Conservation (phyloP, 75 land plant species). For the Pseudotsuga menziesii region DNA sequence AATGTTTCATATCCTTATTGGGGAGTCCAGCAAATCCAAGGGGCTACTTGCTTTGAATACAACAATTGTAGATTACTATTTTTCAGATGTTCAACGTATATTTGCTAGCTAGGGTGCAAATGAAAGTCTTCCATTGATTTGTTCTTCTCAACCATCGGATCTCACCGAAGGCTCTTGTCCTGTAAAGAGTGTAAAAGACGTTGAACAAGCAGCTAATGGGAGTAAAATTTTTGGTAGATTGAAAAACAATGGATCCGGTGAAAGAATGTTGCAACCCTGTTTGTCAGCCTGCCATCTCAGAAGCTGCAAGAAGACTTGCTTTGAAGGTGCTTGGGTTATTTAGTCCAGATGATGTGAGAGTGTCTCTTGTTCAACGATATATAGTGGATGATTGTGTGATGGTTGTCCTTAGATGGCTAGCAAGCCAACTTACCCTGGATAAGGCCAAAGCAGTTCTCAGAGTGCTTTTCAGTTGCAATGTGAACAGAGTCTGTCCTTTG, state of each 20-base stretch:
- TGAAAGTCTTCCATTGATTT: conserved; percentile 49
- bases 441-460: conserved; percentile 62
- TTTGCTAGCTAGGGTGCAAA: conserved; percentile 64
- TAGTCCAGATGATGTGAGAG: conserved; percentile 12
- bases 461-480: conserved; percentile 70
- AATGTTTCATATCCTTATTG: conserved; percentile 55
- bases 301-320: conserved; percentile 62
- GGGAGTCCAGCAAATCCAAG: conserved; percentile 66
- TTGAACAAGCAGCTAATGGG: conserved; percentile 59
- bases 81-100: conserved; percentile 66
- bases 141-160: conserved; percentile 60
- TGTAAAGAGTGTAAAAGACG: conserved; percentile 41
- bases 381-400: conserved; percentile 55
- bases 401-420: conserved; percentile 83
- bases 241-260: conserved; percentile 74
- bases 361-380: conserved; percentile 25
- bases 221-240: conserved; percentile 60
- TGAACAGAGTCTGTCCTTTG: conserved; percentile 86
- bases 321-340: conserved; percentile 18
- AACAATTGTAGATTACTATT: conserved; percentile 61
- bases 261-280: conserved; percentile 83
- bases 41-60: conserved; percentile 55
- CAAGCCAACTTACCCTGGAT: conserved; percentile 53
- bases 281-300: conserved; percentile 73
- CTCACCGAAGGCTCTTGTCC: conserved; percentile 81